Evolutionary conservation across 139 green algal genomes (phyloP), one percentile per base, ranked within the genome.

Genomic region (Haematococcus sp.): DNA sequence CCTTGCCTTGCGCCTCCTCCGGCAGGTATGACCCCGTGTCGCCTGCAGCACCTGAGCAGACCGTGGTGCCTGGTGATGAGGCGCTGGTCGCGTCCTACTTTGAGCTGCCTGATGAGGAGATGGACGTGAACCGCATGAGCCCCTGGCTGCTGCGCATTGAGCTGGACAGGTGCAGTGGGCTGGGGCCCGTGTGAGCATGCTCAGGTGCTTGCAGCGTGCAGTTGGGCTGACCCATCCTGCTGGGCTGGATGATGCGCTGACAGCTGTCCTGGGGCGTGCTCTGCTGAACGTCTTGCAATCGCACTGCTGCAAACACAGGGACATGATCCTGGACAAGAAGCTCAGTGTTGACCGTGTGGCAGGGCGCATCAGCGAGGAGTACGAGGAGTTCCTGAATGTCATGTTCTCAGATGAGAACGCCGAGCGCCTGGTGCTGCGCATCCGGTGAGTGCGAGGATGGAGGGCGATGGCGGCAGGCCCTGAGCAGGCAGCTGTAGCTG

Each of bases 361-460:
- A 4, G 35, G 35, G 23, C 73, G 73, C 51, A 77, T 77, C 66
- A 69, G 46, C 46, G 87, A 95, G 72, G 71, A 83, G 28, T 98
- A 97, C 74, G 86, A 92, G 65, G 92, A 95, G 67, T 92, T 98
- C 74, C 83, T 98, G 54, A 88, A 90, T 64, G 92, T 91, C 76
- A 94, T 98, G 72, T 96, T 96, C 87, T 94, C 85, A 64, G 96
- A 99, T 79, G 96, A 99, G 73, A 99, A 99, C 85, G 94, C 94
- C 0, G 81, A 93, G 52, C 91, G 93, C 78, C 89, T 97, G 64
- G 91, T 99, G 58, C 81, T 98, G 78, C 91, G 96, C 68, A 75
- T 84, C 32, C 63, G 73, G 74, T 80, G 65, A 34, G 76, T 65
- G 52, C 4, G 11, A 28, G 20, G 22, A 20, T 27, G 52, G 22